phyloP scores from a whole-genome alignment of 495 filamentous ascomycete genomes.

The Glonium stellatum region DNA sequence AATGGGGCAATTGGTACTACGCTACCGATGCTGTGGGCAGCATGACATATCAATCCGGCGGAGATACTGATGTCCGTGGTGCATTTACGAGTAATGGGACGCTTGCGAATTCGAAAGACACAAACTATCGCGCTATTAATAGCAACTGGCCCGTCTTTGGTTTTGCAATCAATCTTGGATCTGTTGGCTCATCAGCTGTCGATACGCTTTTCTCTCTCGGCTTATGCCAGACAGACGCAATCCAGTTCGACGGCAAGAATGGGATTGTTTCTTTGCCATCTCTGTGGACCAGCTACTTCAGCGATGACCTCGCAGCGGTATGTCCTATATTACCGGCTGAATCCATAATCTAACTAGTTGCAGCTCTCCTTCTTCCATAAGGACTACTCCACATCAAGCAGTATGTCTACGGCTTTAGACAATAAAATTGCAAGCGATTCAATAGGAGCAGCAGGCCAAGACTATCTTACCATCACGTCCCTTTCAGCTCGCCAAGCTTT shows the following conservation, averaged over 20 bases:
- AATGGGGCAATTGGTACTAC: constrained; percentile 76
- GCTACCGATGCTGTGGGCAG: constrained; percentile 43
- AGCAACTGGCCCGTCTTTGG: constrained; percentile 50
- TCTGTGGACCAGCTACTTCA: constrained; percentile 51
- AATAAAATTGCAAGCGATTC: constrained; percentile 44
- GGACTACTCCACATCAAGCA: constrained; percentile 39
- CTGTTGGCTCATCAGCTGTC: constrained; percentile 34
- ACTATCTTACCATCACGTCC: constrained; percentile 33
- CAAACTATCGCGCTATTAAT: constrained; percentile 48
- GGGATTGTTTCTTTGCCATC: constrained; percentile 39
- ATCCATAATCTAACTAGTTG: constrained; percentile 6
- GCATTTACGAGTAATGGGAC: constrained; percentile 41
- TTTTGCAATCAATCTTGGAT: constrained; percentile 47
- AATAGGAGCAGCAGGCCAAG: constrained; percentile 39
- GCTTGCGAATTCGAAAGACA: constrained; percentile 43
- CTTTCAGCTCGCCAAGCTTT: constrained; percentile 36
- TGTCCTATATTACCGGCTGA: constrained; percentile 42
- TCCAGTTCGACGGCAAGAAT: constrained; percentile 46
- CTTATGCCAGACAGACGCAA: constrained; percentile 46
- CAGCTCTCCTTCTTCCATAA: constrained; percentile 49
- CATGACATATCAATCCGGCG: constrained; percentile 44
- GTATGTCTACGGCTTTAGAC: constrained; percentile 41
- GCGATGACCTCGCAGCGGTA: constrained; percentile 43
- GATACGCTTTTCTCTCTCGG: constrained; percentile 48
- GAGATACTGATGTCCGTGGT: constrained; percentile 43